Conservation (phyloP, 352 stramenopile species). For the Pythium utonaiense region DNA sequence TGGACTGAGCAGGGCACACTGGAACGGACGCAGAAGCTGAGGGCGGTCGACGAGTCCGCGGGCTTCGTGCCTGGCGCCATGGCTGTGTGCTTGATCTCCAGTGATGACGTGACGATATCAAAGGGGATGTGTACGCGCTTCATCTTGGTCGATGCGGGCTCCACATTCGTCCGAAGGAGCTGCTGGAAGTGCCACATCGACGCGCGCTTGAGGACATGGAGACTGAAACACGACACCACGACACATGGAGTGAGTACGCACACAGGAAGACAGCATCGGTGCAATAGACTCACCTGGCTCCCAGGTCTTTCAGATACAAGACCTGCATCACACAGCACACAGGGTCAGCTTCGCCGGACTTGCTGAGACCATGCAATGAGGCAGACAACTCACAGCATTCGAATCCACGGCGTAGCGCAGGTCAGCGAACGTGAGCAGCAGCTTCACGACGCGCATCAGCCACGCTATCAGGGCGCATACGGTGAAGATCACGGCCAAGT, state of each 20-base stretch:
- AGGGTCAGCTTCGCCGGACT: neutral
- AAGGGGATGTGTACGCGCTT: constrained; percentile 40
- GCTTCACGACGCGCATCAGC: constrained; percentile 37
- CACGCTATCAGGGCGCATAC: constrained; percentile 42
- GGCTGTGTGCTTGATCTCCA: constrained; percentile 19
- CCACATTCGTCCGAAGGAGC: constrained; percentile 43
- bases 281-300: constrained; percentile 18
- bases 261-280: neutral
- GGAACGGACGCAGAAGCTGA: constrained; percentile 13
- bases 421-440: constrained; percentile 36
- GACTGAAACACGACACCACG: constrained; percentile 18
- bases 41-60: neutral
- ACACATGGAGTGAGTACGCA: neutral
- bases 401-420: constrained; percentile 35
- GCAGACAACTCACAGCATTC: constrained; percentile 33
- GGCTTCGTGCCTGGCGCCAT: too few species aligned
- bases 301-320: constrained; percentile 26
- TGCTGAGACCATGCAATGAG: neutral
- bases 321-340: constrained; percentile 2
- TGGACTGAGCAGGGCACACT: constrained; percentile 9
- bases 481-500: constrained; percentile 42
- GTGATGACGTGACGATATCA: constrained; percentile 33
- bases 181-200: constrained; percentile 70
- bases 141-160: constrained; percentile 36
- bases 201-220: constrained; percentile 43